phyloP scores from a whole-genome alignment of 768 basidiomycete species.

The Pleurotus platypus region DNA sequence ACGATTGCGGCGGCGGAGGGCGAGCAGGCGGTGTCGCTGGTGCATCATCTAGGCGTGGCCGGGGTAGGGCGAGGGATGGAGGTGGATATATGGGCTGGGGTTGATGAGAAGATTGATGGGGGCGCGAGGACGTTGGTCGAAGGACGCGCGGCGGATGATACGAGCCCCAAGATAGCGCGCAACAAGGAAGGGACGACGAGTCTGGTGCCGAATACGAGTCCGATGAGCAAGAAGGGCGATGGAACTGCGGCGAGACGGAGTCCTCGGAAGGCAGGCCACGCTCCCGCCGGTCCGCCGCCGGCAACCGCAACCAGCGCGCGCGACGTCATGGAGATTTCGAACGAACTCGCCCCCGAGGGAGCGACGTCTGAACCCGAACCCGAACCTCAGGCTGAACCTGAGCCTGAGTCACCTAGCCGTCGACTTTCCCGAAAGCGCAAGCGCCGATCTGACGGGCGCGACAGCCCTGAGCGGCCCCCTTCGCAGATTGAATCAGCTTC shows the following conservation, averaged over 20 bases:
- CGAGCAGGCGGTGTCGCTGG: constrained; percentile 1
- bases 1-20: constrained; percentile 4
- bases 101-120: not conserved
- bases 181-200: not conserved
- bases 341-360: constrained; percentile 6
- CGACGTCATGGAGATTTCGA: constrained; percentile 9
- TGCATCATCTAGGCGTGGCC: not conserved
- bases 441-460: not conserved
- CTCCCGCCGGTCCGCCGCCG: not conserved
- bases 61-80: constrained; percentile 3
- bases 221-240: not conserved
- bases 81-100: constrained; percentile 3
- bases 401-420: not conserved
- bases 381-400: not conserved
- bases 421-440: constrained; percentile 3
- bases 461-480: not conserved
- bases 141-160: not conserved
- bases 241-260: constrained; percentile 8
- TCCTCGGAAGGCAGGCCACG: not conserved
- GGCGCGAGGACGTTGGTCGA: not conserved
- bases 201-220: not conserved
- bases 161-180: not conserved
- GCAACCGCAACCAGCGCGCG: constrained; percentile 2
- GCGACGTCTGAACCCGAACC: not conserved
- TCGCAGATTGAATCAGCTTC: no score